A percentile compares a stretch with the other conserved stretches of the same genome.
Conservation (phyloP, 805 yeast genomes). For the Candida piceae region DNA sequence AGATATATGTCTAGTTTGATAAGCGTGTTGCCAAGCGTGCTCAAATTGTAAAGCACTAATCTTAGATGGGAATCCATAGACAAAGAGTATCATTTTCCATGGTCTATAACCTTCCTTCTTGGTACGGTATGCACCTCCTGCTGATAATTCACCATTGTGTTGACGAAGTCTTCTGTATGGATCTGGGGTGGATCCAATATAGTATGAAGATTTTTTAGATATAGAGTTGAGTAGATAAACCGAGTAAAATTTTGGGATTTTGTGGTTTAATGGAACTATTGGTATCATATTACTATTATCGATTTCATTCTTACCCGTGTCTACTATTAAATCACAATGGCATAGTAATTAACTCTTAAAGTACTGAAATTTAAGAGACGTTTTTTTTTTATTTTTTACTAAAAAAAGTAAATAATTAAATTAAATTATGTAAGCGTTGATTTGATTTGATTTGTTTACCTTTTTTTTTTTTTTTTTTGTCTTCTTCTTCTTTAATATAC, state of each 20-base stretch:
- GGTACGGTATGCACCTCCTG: slow-evolving; percentile 70
- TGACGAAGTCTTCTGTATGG: slow-evolving; percentile 65
- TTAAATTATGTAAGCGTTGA: too few relatives aligned
- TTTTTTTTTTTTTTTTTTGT: too few relatives aligned
- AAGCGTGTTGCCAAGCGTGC: slow-evolving; percentile 78
- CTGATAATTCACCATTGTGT: slow-evolving; percentile 64
- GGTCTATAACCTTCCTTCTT: slow-evolving; percentile 56
- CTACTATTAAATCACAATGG: too few relatives aligned
- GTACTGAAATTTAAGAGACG: too few relatives aligned
- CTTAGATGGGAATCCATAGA: slow-evolving; percentile 69
- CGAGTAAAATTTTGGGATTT: slow-evolving; percentile 49
- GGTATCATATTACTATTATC: too few relatives aligned
- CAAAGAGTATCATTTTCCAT: slow-evolving; percentile 62
- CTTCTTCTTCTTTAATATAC: too few relatives aligned
- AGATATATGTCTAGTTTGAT: slow-evolving; percentile 57
- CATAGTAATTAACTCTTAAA: too few relatives aligned
- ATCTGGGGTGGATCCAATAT: slow-evolving; percentile 80
- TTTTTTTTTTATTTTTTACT: too few relatives aligned
- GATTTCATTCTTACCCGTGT: too few relatives aligned
- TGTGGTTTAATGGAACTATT: too few relatives aligned
- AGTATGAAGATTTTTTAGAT: slow-evolving; percentile 53
- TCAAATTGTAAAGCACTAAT: slow-evolving; percentile 74
- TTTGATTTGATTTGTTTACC: too few relatives aligned
- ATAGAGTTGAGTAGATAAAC: slow-evolving; percentile 65
- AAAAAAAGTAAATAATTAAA: too few relatives aligned